These are phyloP conservation scores for Suaeda aralocaspica DNA, from an alignment of 148 eudicot species.

Conservation along the genomic window DNA sequence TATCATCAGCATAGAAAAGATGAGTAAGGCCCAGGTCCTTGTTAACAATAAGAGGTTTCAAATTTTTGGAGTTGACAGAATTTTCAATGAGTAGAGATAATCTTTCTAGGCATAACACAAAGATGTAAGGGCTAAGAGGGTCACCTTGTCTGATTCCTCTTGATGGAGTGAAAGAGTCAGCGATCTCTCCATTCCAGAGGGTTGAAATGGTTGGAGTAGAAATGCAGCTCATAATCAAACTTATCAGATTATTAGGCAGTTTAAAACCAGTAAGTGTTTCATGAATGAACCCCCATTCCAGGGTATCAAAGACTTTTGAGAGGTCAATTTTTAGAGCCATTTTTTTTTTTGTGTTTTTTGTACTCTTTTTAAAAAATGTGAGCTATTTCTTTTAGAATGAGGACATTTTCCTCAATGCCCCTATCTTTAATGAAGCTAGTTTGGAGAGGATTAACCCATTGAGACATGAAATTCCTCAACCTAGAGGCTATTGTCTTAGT, in stretches of 20 bases:
- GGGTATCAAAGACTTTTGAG: neutral
- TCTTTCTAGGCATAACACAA: neutral
- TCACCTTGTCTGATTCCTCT: slow-evolving; percentile 12
- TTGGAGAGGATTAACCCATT: neutral
- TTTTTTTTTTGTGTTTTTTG: too few species aligned
- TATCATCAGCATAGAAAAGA: neutral
- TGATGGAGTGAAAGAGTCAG: rapidly evolving
- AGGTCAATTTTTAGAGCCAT: too few species aligned
- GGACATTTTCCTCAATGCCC: too few species aligned
- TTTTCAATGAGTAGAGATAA: neutral
- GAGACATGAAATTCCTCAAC: neutral
- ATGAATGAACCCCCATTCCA: neutral
- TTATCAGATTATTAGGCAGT: neutral
- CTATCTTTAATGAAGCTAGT: neutral
- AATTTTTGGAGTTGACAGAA: rapidly evolving
- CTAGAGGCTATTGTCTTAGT: neutral
- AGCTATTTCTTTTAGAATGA: too few species aligned
- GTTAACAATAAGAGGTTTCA: neutral
- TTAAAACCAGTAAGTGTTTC: neutral
- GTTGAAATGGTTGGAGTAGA: neutral
- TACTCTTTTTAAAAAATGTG: too few species aligned
- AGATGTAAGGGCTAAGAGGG: neutral
- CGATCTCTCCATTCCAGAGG: neutral
- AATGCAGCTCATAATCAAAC: neutral
- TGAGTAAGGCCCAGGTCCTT: neutral